Evolutionary conservation across 768 basidiomycete genomes (phyloP).

Genomic region (Tricholoma furcatifolium): DNA sequence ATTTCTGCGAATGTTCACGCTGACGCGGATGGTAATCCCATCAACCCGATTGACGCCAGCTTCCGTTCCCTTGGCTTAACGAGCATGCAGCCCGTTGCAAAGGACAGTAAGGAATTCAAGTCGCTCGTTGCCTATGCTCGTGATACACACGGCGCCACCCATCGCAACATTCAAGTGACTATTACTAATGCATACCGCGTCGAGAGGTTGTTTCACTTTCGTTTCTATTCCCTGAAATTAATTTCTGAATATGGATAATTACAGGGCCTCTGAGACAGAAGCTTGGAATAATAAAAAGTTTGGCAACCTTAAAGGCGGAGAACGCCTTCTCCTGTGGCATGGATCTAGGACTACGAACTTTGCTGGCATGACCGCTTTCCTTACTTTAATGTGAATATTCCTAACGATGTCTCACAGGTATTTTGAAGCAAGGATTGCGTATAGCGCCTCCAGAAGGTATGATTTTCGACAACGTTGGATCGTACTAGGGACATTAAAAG

Average conservation of each 20-base stretch:
- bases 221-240: background rate
- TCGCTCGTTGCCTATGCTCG: constrained; percentile 45
- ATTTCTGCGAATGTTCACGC: constrained; percentile 36
- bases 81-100: constrained; percentile 47
- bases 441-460: constrained; percentile 65
- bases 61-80: constrained; percentile 52
- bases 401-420: constrained; percentile 31
- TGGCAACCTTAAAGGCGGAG: constrained; percentile 41
- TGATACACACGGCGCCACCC: constrained; percentile 59
- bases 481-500: background rate
- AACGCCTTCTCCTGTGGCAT: constrained; percentile 61
- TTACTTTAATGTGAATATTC: background rate
- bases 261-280: constrained; percentile 26
- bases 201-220: constrained; percentile 37
- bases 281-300: constrained; percentile 48
- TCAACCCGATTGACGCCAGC: constrained; percentile 58
- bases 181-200: constrained; percentile 52
- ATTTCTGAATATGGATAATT: background rate
- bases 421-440: constrained; percentile 59
- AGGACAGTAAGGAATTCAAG: constrained; percentile 42
- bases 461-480: background rate
- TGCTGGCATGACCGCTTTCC: constrained; percentile 35
- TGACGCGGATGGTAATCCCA: constrained; percentile 43
- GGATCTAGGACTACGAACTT: constrained; percentile 65
- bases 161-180: constrained; percentile 40